Evolutionary conservation across 306 rosid species (phyloP).

Genomic region (Gastrolobium villosum): DNA sequence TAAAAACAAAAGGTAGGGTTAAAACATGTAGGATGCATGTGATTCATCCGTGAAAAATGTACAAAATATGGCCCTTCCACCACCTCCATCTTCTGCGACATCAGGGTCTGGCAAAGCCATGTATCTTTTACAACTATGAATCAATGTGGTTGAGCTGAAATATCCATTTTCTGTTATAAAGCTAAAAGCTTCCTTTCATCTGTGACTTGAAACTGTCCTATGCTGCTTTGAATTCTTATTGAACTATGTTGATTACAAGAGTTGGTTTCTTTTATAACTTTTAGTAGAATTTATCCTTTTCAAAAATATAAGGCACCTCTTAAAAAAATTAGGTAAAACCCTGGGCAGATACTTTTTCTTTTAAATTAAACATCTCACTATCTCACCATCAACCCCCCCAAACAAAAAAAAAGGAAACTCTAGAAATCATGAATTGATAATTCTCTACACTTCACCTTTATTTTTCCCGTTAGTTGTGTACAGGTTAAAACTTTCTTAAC

Average conservation of each 20-base stretch:
- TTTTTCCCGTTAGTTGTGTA: conserved; percentile 20
- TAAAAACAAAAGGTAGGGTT: conserved; percentile 3
- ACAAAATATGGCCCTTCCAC: conserved; percentile 8
- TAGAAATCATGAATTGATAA: conserved; percentile 20
- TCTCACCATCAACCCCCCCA: not conserved
- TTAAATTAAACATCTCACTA: not conserved
- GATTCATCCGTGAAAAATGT: not conserved
- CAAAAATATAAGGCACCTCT: not conserved
- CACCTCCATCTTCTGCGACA: conserved; percentile 6
- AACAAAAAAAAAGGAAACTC: not conserved
- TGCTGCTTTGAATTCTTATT: conserved; percentile 3
- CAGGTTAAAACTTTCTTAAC: not conserved
- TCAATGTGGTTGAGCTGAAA: conserved; percentile 1
- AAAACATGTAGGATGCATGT: conserved; percentile 7
- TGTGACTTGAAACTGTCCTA: not conserved
- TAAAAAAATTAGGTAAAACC: not conserved
- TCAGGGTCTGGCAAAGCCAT: conserved; percentile 8
- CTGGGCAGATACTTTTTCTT: conserved; percentile 7
- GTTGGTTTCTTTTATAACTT: conserved; percentile 4
- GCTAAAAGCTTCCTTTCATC: conserved; percentile 24
- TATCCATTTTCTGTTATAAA: not conserved
- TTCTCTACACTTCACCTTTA: conserved; percentile 21
- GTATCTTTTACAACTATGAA: conserved; percentile 3
- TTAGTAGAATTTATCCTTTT: not conserved
- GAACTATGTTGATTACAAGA: not conserved